phyloP scores from a whole-genome alignment of 306 rosid species.

The Vigna trinervia region DNA sequence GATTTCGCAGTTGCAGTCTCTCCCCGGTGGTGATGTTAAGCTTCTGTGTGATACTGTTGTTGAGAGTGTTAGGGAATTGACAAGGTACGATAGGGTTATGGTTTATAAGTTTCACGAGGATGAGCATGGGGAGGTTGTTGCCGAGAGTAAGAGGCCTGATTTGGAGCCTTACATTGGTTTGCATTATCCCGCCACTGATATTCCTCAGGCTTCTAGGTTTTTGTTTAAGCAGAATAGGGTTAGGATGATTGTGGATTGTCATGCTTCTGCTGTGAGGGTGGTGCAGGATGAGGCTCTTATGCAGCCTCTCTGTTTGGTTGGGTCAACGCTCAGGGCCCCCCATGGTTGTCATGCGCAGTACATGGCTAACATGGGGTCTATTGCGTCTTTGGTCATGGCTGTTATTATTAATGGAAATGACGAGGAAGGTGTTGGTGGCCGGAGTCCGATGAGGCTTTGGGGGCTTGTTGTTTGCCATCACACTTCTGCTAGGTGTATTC shows the following conservation, averaged over 20 bases:
- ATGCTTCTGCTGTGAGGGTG: constrained; percentile 71
- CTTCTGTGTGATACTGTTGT: constrained; percentile 83
- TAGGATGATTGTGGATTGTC: constrained; percentile 95
- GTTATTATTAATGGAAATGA: constrained; percentile 86
- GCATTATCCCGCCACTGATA: constrained; percentile 96
- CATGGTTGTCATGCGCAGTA: constrained; percentile 97
- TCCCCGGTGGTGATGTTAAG: constrained; percentile 89
- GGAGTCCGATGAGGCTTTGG: constrained; percentile 78
- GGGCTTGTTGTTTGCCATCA: constrained; percentile 99
- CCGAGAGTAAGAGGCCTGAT: constrained; percentile 84
- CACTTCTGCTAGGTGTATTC: constrained; percentile 82
- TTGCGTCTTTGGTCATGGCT: constrained; percentile 86
- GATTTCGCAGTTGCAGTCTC: constrained; percentile 80
- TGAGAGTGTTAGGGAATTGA: constrained; percentile 79
- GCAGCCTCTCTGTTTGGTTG: constrained; percentile 93
- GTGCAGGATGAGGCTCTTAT: constrained; percentile 75
- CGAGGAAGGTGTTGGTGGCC: constrained; percentile 61
- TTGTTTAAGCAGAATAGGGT: constrained; percentile 96
- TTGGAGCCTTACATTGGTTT: constrained; percentile 94
- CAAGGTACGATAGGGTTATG: constrained; percentile 94
- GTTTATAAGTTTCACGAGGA: constrained; percentile 98
- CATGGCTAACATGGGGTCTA: constrained; percentile 97
- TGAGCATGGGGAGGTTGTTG: constrained; percentile 96
- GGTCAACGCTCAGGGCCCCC: constrained; percentile 93
- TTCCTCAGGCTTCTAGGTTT: constrained; percentile 97